Base-by-base conservation (phyloP, 176 grass and related monocot species). In the Olyra latifolia region DNA sequence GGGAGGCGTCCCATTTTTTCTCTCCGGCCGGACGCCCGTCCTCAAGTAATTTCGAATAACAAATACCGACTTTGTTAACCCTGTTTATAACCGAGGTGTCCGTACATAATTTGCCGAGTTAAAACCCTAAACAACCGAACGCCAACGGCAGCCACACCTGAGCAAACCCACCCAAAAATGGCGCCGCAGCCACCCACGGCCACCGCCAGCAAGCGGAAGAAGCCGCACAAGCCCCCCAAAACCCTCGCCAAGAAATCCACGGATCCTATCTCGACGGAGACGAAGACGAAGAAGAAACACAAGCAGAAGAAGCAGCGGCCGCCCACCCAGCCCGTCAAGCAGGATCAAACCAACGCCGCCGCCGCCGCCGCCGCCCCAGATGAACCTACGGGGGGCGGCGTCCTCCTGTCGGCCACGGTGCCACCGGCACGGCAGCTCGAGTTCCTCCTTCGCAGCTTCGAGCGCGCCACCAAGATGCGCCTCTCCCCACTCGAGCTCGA, bases 401-500 rank as follows among this genome's bases (percentile, higher is more conserved):
- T 76, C 56, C 41, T 85, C 35, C 78, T 94, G 35, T 78, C 87
- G 61, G 87, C 92, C 53, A 46, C 63, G 4, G 59, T 71, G 62
- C 80, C 90, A 6, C 76, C 82, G 30, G 77, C 84, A 66, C 80
- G 82, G 74, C 95, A 98, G 85, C 83, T 98, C 13, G 72, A 74
- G 58, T 93, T 92, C 80, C 81, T 98, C 60, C 89, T 98, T 77
- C 87, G 91, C 44, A 83, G 69, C 81, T 94, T 91, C 87, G 88
- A 98, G 83, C 80, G 82, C 22, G 88, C 86, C 71, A 81, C 78
- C 24, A 98, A 94, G 81, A 82, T 90, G 59, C 93, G 91, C 73
- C 95, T 98, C 74, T 98, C 95, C 8, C 83, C 87, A 12, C 89
- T 98, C 24, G 95, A 98, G 84, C 85, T 98, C 47, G 90, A 89